A percentile compares a stretch with the other conserved stretches of the same genome.
Evolutionary conservation across 768 basidiomycete genomes (phyloP).

Genomic region (Mycena vitilis): DNA sequence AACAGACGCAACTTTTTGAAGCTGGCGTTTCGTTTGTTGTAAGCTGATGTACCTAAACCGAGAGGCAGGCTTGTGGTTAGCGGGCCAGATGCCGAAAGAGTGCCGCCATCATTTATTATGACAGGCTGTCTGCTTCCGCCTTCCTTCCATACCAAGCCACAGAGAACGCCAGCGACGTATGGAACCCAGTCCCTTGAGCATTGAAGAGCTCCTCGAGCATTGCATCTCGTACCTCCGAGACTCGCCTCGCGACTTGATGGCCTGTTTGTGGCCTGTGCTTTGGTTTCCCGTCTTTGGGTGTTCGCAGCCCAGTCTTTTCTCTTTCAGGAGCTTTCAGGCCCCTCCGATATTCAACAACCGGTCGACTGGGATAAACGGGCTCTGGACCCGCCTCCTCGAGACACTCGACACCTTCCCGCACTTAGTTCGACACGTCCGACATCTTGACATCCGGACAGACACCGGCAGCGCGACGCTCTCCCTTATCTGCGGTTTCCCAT

Average conservation of each 20-base stretch:
- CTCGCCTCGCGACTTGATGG: background rate
- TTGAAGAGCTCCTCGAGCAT: background rate
- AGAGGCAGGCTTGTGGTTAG: too few relatives aligned
- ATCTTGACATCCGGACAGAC: background rate
- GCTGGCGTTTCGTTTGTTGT: too few relatives aligned
- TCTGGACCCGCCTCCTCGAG: background rate
- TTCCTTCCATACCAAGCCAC: too few relatives aligned
- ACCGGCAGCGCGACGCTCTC: background rate
- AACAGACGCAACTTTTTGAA: too few relatives aligned
- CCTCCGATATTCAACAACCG: too few relatives aligned
- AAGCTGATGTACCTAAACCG: too few relatives aligned
- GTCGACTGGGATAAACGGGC: too few relatives aligned
- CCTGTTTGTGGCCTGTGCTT: background rate
- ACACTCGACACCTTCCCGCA: background rate
- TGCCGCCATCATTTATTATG: too few relatives aligned
- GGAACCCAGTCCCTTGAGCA: background rate
- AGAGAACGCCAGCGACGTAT: too few relatives aligned
- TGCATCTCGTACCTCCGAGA: background rate
- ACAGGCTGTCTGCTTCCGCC: too few relatives aligned
- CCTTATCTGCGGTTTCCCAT: background rate
- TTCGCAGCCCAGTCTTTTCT: background rate
- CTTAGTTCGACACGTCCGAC: background rate
- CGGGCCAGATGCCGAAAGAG: too few relatives aligned
- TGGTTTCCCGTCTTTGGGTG: background rate
- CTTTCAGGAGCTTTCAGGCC: background rate